Evolutionary conservation across 495 filamentous ascomycete genomes (phyloP).

Genomic region (Podospora comata): DNA sequence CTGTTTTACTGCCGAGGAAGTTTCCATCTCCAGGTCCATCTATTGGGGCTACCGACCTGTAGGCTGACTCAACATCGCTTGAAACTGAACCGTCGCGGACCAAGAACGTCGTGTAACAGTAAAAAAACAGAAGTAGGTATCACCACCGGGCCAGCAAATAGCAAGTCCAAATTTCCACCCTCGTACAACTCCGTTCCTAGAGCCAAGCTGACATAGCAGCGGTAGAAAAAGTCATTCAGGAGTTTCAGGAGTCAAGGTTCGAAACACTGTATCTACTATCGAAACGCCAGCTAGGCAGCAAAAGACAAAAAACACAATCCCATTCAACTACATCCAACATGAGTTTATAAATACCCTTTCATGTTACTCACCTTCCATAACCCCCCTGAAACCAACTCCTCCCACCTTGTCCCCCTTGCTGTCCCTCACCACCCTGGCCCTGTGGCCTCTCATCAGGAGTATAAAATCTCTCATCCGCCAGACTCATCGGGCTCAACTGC

Average conservation of each 20-base stretch:
- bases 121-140: neutral
- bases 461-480: neutral
- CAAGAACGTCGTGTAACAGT: neutral
- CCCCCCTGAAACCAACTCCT: neutral
- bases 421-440: neutral
- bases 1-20: too few species aligned
- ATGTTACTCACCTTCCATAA: neutral
- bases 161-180: neutral
- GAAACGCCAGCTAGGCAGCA: neutral
- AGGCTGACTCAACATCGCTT: too few species aligned
- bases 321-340: neutral
- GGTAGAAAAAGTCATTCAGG: neutral
- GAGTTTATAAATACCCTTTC: neutral
- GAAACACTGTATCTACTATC: neutral
- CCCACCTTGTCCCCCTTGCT: neutral
- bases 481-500: neutral
- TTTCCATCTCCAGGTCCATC: too few species aligned
- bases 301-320: neutral
- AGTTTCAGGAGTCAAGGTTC: neutral
- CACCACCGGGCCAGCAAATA: neutral
- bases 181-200: neutral
- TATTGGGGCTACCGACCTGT: too few species aligned
- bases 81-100: too few species aligned
- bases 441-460: conserved; percentile 4
- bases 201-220: neutral